Percentiles rank a stretch among this genome's conserved stretches.
These are phyloP conservation scores for Viola pubescens DNA, from an alignment of 441 rosid genomes.

Conservation along the genomic window DNA sequence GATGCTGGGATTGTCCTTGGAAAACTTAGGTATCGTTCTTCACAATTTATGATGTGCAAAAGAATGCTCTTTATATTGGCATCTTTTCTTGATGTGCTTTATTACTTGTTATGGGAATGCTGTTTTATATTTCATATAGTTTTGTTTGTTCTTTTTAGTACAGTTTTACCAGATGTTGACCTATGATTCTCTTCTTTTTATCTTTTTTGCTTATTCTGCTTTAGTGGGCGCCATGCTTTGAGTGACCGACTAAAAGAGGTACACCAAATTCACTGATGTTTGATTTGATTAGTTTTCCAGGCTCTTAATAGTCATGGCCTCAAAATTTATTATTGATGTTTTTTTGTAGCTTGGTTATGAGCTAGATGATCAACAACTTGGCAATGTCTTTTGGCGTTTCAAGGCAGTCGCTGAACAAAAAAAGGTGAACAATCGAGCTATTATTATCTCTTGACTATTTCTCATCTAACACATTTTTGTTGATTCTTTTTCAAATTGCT, in stretches of 20 bases:
- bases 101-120: not conserved
- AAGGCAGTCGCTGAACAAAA: constrained; percentile 83
- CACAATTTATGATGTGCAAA: not conserved
- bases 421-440: constrained; percentile 41
- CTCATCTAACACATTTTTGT: not conserved
- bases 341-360: constrained; percentile 73
- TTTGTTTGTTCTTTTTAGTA: not conserved
- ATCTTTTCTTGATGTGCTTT: not conserved
- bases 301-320: constrained; percentile 10
- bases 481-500: constrained; percentile 22
- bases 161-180: constrained; percentile 5
- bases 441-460: not conserved
- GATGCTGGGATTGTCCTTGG: constrained; percentile 96
- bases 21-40: constrained; percentile 60
- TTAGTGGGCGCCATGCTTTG: constrained; percentile 93
- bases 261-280: constrained; percentile 7
- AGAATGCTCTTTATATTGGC: not conserved
- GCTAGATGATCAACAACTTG: constrained; percentile 66
- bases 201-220: constrained; percentile 14
- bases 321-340: constrained; percentile 3
- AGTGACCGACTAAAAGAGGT: constrained; percentile 77
- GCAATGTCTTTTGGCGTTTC: constrained; percentile 69
- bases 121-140: not conserved
- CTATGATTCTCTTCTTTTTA: not conserved
- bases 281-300: constrained; percentile 8